Evolutionary conservation across 805 yeast species (phyloP), one percentile per base, ranked within the genome.

Genomic region (Wickerhamiella sergipiensis): DNA sequence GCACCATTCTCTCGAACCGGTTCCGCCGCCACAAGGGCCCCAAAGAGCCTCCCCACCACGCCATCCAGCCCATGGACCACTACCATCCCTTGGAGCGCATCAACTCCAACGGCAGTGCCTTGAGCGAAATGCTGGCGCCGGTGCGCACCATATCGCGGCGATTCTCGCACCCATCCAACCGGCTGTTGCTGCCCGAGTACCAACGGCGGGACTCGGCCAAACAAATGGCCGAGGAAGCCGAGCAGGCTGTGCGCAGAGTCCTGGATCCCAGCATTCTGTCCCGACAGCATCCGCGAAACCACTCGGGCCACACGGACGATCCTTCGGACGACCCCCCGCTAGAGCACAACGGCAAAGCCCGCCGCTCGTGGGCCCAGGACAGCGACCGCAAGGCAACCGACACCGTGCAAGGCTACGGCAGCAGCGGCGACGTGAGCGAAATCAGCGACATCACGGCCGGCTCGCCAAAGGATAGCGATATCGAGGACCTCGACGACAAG

Each of bases 1-100:
- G 95, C 2, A 79, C 81, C 52, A 76, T 90, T 48, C 62, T 89
- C 36, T 80, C 83, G n/a, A 86, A 86, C 62, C 87, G 85, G 65
- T 67, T 90, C 36, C 70, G 70, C 40, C 52, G 53, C 10, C 62
- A 59, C 19, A 36, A 36, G 9, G 19, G 19, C 19, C 19, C 17
- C 19, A 36, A 36, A 18, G 40, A 36, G 40, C 9, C 19, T 13
- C 3, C 40, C 19, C 18, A 13, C 9, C 40, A 36, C 19, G 15
- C 12, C 33, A 36, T 36, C 19, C 40, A 15, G 40, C 46, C 46
- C 19, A 43, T 43, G n/a, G 40, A n/a, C 24, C 52, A 50, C 43
- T 46, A 50, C 36, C 26, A 47, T 8, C 23, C 19, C 55, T 63
- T 24, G 53, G 59, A 21, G 55, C 54, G 24, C 62, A 61, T 40